Conservation (phyloP, 2,329 filamentous ascomycete species). For the Cladosporium sp. region DNA sequence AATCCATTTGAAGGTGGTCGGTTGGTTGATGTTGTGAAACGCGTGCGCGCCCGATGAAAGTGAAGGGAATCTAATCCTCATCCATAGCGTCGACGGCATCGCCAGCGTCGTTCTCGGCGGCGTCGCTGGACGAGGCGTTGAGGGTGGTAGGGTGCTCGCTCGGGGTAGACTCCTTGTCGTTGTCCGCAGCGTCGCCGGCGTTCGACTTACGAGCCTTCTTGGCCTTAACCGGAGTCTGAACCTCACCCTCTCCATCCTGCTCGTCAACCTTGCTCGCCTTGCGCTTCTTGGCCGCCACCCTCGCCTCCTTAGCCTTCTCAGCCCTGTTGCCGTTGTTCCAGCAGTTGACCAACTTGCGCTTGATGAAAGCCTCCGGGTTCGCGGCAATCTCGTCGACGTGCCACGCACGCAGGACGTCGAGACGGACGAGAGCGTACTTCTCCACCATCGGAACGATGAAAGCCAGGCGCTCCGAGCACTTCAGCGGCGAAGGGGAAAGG, state of each 20-base stretch:
- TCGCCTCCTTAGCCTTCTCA: neutral
- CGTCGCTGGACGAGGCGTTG: neutral
- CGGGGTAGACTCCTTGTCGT: neutral
- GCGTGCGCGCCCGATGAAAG: neutral
- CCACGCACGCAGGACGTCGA: neutral
- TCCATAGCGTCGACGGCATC: neutral
- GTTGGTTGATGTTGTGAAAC: no score
- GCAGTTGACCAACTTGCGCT: slow-evolving; percentile 2
- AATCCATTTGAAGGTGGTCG: no score
- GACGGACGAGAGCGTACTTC: neutral
- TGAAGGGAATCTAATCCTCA: neutral
- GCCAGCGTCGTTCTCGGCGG: neutral
- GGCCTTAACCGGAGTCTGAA: neutral
- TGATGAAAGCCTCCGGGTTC: neutral
- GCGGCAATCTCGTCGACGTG: neutral
- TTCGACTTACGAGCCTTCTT: neutral
- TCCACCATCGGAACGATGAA: neutral
- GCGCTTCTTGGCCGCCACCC: no score
- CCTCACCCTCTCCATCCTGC: neutral
- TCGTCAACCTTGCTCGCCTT: neutral
- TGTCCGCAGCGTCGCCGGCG: neutral
- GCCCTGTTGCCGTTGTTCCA: slow-evolving; percentile 5
- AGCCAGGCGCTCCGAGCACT: slow-evolving; percentile 3
- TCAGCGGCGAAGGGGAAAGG: neutral
- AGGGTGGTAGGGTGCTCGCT: neutral